Evolutionary conservation across 2,329 filamentous ascomycete species (phyloP), one percentile per base, ranked within the genome.

Genomic region (Emmonsiellopsis sp.): DNA sequence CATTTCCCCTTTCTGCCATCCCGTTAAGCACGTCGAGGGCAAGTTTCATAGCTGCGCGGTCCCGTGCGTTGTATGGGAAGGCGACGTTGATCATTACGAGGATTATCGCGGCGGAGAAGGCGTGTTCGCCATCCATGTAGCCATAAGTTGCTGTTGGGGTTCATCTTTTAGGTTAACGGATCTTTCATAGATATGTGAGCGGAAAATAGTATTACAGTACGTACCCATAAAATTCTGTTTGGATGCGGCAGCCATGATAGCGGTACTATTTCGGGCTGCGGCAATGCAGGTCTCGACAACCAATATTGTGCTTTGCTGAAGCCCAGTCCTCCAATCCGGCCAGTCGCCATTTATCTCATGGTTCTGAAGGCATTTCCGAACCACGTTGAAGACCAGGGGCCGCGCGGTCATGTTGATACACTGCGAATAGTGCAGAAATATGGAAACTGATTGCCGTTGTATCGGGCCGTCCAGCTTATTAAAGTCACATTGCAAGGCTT

Each of bases 361-460:
- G 16, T 65, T 62, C 47, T 71, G 67, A 0, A 80, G 65, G 3
- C 76, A 71, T 43, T 71, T 70, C 60, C 79, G 75, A 7, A 79
- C 76, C 2, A 81, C 73, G 56, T 79, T 73, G 55, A 80, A 79
- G 0, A 81, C 68, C 26, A 81, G 64, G 1, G 79, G 79, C 4
- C 79, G 67, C 0, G 73, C 76, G 0, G 78, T 79, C 77, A 81
- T 80, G 58, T 80, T 79, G 59, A 81, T 74, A 60, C 79, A 81
- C 43, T 79, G 78, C 55, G 79, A 79, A 58, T 80, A 80, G 57
- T 81, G 78, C 20, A 79, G 63, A 51, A 78, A 74, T 3, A 75
- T 76, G 1, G 76, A 78, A 4, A 80, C 74, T 8, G 70, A 73
- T 62, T 79, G 77, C 10, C 77, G 74, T 41, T 71, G 73, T 44